Conservation (phyloP, 2,329 filamentous ascomycete species). For the Trichoderma hamatum region DNA sequence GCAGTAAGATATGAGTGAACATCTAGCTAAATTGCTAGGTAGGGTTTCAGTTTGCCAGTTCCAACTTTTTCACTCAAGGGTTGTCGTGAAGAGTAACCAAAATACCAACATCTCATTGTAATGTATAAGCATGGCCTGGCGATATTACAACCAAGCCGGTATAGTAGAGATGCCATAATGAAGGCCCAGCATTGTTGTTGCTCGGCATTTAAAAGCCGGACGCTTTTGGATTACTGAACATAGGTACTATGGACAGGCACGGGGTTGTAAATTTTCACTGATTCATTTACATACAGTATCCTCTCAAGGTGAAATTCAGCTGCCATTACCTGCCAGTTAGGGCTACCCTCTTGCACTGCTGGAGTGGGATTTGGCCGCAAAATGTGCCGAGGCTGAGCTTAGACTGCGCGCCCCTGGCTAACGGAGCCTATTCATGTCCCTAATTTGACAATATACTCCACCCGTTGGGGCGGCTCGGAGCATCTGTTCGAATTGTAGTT, state of each 20-base stretch:
- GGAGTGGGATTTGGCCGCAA: conserved; percentile 10
- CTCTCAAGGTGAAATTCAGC: neutral
- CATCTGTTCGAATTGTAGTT: neutral
- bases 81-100: no score
- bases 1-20: neutral
- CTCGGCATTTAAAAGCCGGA: neutral
- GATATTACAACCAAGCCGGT: neutral
- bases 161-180: neutral
- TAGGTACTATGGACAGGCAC: neutral
- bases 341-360: neutral
- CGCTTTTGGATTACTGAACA: neutral
- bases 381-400: conserved; percentile 6
- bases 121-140: neutral
- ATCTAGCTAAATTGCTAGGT: neutral
- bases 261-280: neutral
- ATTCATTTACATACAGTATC: no score
- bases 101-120: no score
- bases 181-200: neutral
- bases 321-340: conserved; percentile 11
- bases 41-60: no score
- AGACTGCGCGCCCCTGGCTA: neutral
- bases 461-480: neutral
- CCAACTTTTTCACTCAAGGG: no score
- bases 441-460: neutral
- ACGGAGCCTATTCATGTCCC: neutral